Conservation (phyloP, 2,329 filamentous ascomycete genomes). For the Colletotrichum spinosum region DNA sequence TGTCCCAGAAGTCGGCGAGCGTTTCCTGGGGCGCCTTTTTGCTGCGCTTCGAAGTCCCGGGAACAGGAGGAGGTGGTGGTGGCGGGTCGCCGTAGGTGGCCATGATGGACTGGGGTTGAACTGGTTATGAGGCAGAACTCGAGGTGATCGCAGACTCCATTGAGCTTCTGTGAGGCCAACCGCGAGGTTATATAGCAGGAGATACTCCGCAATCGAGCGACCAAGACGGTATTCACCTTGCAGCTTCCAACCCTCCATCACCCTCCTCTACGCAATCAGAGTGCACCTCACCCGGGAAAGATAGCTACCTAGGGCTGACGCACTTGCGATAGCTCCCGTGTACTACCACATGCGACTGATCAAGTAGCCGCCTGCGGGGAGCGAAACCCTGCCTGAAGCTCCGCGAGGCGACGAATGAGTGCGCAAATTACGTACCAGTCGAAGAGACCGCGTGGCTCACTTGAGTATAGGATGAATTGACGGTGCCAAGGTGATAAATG, state of each 20-base stretch:
- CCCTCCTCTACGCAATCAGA: not conserved
- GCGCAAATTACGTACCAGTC: not conserved
- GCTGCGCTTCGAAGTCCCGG: slow-evolving; percentile 3
- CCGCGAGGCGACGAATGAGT: slow-evolving; percentile 12
- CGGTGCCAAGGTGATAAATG: not conserved
- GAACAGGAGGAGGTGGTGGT: not conserved
- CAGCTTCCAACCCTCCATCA: not conserved
- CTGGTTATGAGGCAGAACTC: not conserved
- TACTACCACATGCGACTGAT: not conserved
- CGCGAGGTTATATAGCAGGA: slow-evolving; percentile 11
- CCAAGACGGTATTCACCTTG: not conserved
- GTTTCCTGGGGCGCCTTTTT: slow-evolving; percentile 52
- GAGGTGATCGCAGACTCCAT: not conserved
- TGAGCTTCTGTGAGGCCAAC: not conserved
- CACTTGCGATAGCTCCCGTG: slow-evolving; percentile 18
- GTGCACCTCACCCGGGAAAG: slow-evolving; percentile 1
- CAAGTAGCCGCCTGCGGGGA: too few relatives aligned
- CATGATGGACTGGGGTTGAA: not conserved
- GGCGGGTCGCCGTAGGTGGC: slow-evolving; percentile 28
- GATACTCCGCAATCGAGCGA: not conserved
- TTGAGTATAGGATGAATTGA: not conserved
- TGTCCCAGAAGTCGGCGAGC: slow-evolving; percentile 55
- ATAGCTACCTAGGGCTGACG: slow-evolving; percentile 22
- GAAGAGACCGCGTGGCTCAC: slow-evolving; percentile 9
- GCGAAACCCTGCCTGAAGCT: not conserved